These are phyloP conservation scores for Linum trigynum DNA, from an alignment of 345 rosid genomes.

Conservation along the genomic window DNA sequence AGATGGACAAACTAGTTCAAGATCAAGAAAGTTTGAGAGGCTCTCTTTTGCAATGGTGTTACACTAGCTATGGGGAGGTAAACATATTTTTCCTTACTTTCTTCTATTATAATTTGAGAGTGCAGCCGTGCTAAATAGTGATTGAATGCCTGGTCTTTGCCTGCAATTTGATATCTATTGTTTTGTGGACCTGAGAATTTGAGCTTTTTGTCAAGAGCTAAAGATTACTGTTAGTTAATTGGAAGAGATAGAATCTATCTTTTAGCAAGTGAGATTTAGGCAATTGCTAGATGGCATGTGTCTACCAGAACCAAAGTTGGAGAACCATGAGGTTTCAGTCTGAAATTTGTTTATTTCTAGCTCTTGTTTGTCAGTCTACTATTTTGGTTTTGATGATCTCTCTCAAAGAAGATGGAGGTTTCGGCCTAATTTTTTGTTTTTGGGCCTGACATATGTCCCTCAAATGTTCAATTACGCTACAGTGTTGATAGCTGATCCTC, in stretches of 20 bases:
- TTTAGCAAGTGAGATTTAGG: background rate
- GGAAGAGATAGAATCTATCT: background rate
- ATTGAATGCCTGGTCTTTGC: background rate
- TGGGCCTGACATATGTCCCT: background rate
- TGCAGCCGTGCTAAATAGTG: background rate
- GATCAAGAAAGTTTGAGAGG: constrained; percentile 77
- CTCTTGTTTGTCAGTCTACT: background rate
- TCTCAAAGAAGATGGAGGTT: background rate
- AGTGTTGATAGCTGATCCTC: too few species aligned
- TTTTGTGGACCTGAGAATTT: background rate
- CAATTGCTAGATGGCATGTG: background rate
- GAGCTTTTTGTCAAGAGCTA: background rate
- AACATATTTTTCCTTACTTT: constrained; percentile 4
- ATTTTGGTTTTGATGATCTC: background rate
- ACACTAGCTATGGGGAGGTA: constrained; percentile 97
- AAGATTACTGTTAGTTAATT: background rate
- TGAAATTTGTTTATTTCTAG: background rate
- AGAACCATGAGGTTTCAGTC: background rate
- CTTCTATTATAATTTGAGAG: background rate
- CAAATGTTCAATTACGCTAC: background rate
- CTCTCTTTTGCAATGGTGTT: constrained; percentile 98
- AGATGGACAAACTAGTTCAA: constrained; percentile 57
- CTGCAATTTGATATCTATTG: background rate
- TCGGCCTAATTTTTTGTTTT: background rate
- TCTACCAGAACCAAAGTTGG: too few species aligned